These are phyloP conservation scores for Pavlovales sp. DNA, from an alignment of 208 protist genomes.

Conservation along the genomic window DNA sequence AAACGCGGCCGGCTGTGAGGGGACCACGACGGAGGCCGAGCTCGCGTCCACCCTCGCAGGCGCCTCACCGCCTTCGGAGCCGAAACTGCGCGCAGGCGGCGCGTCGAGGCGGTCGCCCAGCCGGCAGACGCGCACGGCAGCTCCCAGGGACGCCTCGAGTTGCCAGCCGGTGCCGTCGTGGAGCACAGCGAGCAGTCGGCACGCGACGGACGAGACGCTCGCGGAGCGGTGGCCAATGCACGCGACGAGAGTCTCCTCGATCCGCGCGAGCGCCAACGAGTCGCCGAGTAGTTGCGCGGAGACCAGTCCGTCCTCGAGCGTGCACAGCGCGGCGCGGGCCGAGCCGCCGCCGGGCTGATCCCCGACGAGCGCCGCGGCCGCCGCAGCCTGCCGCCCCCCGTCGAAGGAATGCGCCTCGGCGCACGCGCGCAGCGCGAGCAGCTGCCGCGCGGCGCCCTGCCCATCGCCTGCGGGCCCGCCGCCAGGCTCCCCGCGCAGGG, in stretches of 20 bases:
- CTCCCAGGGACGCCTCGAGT: neutral
- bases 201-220: neutral
- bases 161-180: neutral
- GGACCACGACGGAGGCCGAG: no score
- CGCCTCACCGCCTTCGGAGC: no score
- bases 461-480: neutral
- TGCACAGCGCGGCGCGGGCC: no score
- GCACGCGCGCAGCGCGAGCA: neutral
- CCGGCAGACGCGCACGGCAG: neutral
- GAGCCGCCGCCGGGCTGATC: neutral
- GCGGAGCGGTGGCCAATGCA: neutral
- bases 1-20: no score
- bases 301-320: neutral
- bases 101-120: neutral
- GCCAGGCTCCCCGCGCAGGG: neutral
- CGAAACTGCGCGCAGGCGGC: no score
- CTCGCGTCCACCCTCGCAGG: no score
- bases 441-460: neutral
- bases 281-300: neutral
- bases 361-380: no score
- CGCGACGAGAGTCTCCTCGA: neutral
- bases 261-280: neutral
- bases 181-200: neutral
- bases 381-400: neutral
- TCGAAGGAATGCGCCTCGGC: no score